Base-by-base conservation (phyloP, 164 flowering plant genomes). In the Aristolochia californica region DNA sequence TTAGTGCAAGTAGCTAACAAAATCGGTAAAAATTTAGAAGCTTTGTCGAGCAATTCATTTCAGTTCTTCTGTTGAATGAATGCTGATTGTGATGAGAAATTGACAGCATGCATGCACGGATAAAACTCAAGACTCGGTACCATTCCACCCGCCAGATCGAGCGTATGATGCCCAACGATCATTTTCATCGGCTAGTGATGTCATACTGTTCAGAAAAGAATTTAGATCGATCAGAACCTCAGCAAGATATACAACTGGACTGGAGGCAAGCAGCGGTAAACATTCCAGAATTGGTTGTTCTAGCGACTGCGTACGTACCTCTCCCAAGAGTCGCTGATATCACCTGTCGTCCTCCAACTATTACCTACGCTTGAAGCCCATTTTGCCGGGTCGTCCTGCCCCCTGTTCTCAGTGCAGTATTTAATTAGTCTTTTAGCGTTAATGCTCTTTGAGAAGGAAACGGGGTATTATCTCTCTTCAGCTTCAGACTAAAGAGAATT, bases 311-410 rank as follows among this genome's bases (percentile, higher is more conserved):
- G 24, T 9, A n/a, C 45, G 61, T 55, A 80, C 88, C 87, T 83
- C 4, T 65, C 62, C 91, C 91, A 87, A 15, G 67, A 70, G 58
- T 84, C 91, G 0, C 44, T 4, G 23, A 87, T 87, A 61, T 87
- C 91, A 43, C 80, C 85, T 4, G 87, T 84, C 50, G 95, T 87
- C 62, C 91, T 75, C 95, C 95, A 87, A 70, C 87, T 80, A 65
- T 87, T 87, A 40, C 87, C 91, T 12, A 81, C 7, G 21, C 52
- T 21, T 13, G 71, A 45, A 1, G 84, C 95, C 95, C 95, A 87
- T 5, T 77, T 84, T 12, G 95, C 95, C 8, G 89, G 88, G 53
- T 84, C 79, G 49, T 84, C 83, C 24, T 62, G 59, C 25, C 95
- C 95, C 91, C 89, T 87, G 63, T 21, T 25, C 21, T 21, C 21